A percentile compares a stretch with the other conserved stretches of the same genome.
These are phyloP conservation scores for Scutellaria barbata DNA, from an alignment of 257 asterid genomes.

Conservation along the genomic window DNA sequence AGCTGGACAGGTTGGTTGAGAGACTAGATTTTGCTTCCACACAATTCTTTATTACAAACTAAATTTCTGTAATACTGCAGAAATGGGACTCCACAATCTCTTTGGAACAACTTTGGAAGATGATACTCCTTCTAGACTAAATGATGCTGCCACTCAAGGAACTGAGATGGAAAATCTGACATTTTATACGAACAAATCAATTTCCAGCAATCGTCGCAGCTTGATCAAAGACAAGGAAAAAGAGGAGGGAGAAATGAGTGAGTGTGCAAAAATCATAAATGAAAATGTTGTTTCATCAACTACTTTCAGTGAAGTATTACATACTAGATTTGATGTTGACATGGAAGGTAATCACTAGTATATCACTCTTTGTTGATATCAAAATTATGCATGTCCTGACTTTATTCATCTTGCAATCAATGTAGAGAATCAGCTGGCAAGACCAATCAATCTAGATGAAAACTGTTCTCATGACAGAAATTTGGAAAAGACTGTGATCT, in stretches of 20 bases:
- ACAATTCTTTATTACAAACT: constrained; percentile 5
- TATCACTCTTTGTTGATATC: background rate
- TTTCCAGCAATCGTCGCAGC: constrained; percentile 13
- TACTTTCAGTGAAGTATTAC: constrained; percentile 7
- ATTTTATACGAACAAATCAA: constrained; percentile 16
- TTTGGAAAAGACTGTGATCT: constrained; percentile 11
- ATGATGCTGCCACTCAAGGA: constrained; percentile 37
- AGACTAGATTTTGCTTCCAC: background rate
- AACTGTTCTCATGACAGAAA: constrained; percentile 22
- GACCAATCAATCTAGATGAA: constrained; percentile 41
- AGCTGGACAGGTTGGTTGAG: constrained; percentile 43
- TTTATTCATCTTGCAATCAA: constrained; percentile 10
- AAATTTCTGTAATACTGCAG: constrained; percentile 37
- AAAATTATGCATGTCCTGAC: constrained; percentile 1
- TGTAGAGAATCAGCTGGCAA: constrained; percentile 50
- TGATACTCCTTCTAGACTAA: constrained; percentile 14
- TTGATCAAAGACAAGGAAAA: constrained; percentile 26
- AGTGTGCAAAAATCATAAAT: constrained; percentile 22
- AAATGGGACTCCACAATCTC: constrained; percentile 40
- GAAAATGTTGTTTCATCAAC: constrained; percentile 27
- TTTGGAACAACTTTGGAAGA: constrained; percentile 35
- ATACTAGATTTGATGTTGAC: constrained; percentile 14
- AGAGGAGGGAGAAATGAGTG: constrained; percentile 36
- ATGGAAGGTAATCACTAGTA: constrained; percentile 37
- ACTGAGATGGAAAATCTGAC: constrained; percentile 32